A percentile compares a stretch with the other conserved stretches of the same genome.
Evolutionary conservation across 257 asterid genomes (phyloP).

Genomic region (Primulina huaijiensis): DNA sequence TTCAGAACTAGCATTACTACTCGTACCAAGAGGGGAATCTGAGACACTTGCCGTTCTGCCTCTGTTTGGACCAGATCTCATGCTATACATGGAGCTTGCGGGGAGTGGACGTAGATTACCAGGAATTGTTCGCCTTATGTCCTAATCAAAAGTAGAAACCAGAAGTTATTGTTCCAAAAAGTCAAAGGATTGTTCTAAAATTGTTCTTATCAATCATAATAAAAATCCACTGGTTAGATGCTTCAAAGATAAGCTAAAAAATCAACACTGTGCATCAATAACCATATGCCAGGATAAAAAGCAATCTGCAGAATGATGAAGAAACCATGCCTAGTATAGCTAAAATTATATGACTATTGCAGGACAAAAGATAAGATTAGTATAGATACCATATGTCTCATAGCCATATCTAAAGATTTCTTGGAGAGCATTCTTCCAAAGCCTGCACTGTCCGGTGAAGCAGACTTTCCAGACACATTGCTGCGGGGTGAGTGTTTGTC

Average conservation of each 20-base stretch:
- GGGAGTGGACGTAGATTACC: constrained; percentile 88
- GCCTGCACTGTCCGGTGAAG: constrained; percentile 89
- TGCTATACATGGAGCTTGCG: constrained; percentile 57
- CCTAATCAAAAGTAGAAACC: constrained; percentile 44
- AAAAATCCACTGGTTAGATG: background rate
- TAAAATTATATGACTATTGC: constrained; percentile 6
- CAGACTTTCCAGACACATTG: constrained; percentile 80
- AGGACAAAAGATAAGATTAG: constrained; percentile 15
- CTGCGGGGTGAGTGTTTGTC: constrained; percentile 79
- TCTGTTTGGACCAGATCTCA: constrained; percentile 70
- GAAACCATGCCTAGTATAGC: background rate
- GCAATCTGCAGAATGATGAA: background rate
- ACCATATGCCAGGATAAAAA: no score
- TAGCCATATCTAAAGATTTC: constrained; percentile 98
- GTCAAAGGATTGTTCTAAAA: background rate
- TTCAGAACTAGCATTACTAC: constrained; percentile 95
- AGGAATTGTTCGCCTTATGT: constrained; percentile 74
- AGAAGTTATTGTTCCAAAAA: constrained; percentile 2
- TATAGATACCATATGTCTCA: constrained; percentile 85
- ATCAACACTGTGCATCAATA: background rate
- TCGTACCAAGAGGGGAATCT: constrained; percentile 91
- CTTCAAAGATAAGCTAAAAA: background rate
- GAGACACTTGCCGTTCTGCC: constrained; percentile 63
- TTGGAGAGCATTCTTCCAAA: constrained; percentile 93
- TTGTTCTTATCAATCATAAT: background rate